Conservation (phyloP, 805 yeast species). For the Pachysolen tannophilus region DNA sequence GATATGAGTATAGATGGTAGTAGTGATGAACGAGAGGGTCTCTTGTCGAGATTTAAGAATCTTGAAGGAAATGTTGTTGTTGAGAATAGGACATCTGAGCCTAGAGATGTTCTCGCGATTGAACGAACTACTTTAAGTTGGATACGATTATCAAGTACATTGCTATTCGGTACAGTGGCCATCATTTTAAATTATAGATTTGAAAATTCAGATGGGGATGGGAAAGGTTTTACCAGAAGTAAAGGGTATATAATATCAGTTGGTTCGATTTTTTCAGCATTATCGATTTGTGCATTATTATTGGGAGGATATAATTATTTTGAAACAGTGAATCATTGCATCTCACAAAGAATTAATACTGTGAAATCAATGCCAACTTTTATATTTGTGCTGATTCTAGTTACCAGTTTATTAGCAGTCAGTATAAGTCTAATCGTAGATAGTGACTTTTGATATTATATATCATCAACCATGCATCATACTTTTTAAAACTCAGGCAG, state of each 20-base stretch:
- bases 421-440: constrained; percentile 6
- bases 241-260: constrained; percentile 22
- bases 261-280: constrained; percentile 27
- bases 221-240: constrained; percentile 5
- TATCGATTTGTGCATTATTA: constrained; percentile 30
- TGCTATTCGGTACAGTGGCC: constrained; percentile 39
- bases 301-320: constrained; percentile 34
- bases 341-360: constrained; percentile 31
- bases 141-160: constrained; percentile 35
- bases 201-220: constrained; percentile 19
- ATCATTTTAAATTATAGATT: constrained; percentile 36
- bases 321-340: constrained; percentile 35
- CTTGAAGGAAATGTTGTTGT: constrained; percentile 17
- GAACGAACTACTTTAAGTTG: constrained; percentile 46
- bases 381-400: constrained; percentile 1
- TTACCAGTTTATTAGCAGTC: constrained; percentile 5
- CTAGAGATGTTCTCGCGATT: constrained; percentile 45
- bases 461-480: no score
- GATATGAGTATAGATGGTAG: background rate
- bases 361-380: constrained; percentile 22
- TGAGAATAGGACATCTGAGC: constrained; percentile 36
- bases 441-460: no score
- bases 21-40: constrained; percentile 8
- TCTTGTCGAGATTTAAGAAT: constrained; percentile 9
- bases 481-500: no score